Conservation (phyloP, 805 yeast genomes). For the Kregervanrija pseudodelftensis region DNA sequence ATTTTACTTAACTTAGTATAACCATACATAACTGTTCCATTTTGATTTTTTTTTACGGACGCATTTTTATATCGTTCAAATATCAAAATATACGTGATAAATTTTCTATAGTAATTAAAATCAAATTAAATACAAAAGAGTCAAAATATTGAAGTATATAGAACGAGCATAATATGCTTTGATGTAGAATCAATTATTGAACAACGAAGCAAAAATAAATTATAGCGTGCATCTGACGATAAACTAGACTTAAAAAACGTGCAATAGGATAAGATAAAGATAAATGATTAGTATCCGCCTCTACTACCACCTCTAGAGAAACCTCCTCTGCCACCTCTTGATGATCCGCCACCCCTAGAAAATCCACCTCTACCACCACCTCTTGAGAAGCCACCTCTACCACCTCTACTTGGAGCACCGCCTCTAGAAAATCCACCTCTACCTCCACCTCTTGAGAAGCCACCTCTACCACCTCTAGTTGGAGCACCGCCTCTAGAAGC, state of each 20-base stretch:
- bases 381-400: constrained; percentile 32
- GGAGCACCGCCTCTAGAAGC: constrained; percentile 45
- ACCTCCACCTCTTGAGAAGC: constrained; percentile 27
- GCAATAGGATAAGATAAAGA: no score
- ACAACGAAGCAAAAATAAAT: no score
- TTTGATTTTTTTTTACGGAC: neutral
- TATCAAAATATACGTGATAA: no score
- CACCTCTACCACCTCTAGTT: constrained; percentile 38
- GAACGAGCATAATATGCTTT: no score
- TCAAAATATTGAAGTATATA: neutral
- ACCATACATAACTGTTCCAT: neutral
- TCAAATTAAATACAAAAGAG: neutral
- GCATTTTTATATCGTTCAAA: no score
- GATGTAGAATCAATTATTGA: no score
- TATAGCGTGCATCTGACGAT: no score
- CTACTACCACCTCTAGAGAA: constrained; percentile 9
- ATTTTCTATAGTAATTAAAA: neutral
- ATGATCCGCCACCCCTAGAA: constrained; percentile 17
- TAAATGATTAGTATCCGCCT: constrained; percentile 3
- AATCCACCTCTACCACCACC: constrained; percentile 41
- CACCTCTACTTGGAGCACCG: constrained; percentile 29
- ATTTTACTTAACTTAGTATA: constrained; percentile 23
- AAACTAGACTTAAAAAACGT: no score
- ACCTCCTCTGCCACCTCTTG: constrained; percentile 17
- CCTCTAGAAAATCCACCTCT: constrained; percentile 38